These are phyloP conservation scores for Aspergillus pseudotamarii DNA, from an alignment of 2,329 filamentous ascomycete genomes.

Conservation along the genomic window DNA sequence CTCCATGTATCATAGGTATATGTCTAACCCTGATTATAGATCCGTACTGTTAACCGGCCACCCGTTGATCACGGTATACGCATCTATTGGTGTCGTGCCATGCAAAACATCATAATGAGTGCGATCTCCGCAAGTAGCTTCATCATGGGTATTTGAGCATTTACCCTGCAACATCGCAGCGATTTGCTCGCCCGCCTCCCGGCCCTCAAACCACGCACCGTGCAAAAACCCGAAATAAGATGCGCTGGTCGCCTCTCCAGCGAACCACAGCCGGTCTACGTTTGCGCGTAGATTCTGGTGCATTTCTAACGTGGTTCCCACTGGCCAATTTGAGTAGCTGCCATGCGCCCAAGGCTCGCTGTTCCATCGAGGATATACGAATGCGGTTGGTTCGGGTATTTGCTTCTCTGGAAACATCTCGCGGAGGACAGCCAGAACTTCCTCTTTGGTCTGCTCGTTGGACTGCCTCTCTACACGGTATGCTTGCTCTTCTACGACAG, in stretches of 20 bases:
- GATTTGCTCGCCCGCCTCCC: conserved; percentile 47
- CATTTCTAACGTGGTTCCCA: conserved; percentile 63
- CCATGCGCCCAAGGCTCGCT: conserved; percentile 56
- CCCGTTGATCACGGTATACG: conserved; percentile 33
- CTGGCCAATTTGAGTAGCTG: conserved; percentile 71
- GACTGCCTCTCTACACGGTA: conserved; percentile 62
- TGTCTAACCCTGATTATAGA: conserved; percentile 10
- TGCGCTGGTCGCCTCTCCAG: conserved; percentile 64
- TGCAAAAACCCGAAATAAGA: conserved; percentile 69
- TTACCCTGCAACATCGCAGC: conserved; percentile 27
- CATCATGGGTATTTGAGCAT: conserved; percentile 18
- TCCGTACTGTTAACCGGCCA: conserved; percentile 32
- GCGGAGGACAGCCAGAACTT: conserved; percentile 60
- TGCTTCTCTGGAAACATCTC: conserved; percentile 63
- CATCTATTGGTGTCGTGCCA: conserved; percentile 32
- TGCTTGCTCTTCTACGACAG: conserved; percentile 60
- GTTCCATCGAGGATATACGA: conserved; percentile 64
- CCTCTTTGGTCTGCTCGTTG: conserved; percentile 59
- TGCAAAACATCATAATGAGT: conserved; percentile 32
- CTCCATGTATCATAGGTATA: background rate
- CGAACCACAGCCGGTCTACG: conserved; percentile 63
- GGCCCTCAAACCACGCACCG: conserved; percentile 62
- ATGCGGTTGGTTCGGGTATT: conserved; percentile 62
- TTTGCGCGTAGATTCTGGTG: conserved; percentile 70
- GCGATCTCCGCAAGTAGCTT: conserved; percentile 22